A percentile compares a stretch with the other conserved stretches of the same genome.
Conservation (phyloP, 1,139 yeast genomes). For the Blastobotrys elegans region DNA sequence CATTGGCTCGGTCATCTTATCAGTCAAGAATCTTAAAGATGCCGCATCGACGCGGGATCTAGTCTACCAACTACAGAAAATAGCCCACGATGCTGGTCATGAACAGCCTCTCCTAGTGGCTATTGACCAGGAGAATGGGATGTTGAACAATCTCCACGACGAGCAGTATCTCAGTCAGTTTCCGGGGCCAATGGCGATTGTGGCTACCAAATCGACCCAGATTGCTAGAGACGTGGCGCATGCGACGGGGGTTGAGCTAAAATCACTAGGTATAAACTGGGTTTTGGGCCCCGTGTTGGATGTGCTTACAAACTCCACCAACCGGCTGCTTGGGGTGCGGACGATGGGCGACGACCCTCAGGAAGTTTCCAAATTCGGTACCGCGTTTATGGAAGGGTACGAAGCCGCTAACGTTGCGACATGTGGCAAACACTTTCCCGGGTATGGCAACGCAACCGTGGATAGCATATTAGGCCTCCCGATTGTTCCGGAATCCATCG, state of each 20-base stretch:
- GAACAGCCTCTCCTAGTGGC: constrained; percentile 46
- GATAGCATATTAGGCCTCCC: constrained; percentile 56
- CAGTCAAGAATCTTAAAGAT: constrained; percentile 47
- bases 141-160: constrained; percentile 53
- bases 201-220: constrained; percentile 47
- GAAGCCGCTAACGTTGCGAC: constrained; percentile 53
- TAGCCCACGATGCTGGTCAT: constrained; percentile 52
- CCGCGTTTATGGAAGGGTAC: constrained; percentile 52
- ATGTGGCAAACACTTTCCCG: constrained; percentile 65
- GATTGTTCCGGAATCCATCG: constrained; percentile 53
- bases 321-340: constrained; percentile 56
- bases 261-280: constrained; percentile 52
- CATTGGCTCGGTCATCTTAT: constrained; percentile 54
- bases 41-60: constrained; percentile 50
- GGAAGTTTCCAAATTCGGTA: constrained; percentile 53
- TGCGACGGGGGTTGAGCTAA: constrained; percentile 53
- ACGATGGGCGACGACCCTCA: constrained; percentile 60
- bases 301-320: constrained; percentile 54
- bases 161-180: constrained; percentile 50
- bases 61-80: constrained; percentile 50
- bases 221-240: constrained; percentile 51
- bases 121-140: constrained; percentile 46
- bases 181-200: constrained; percentile 63
- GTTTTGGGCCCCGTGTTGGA: constrained; percentile 62
- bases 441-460: constrained; percentile 59